phyloP scores from a whole-genome alignment of 495 filamentous ascomycete genomes.

The Penicillium arizonense region DNA sequence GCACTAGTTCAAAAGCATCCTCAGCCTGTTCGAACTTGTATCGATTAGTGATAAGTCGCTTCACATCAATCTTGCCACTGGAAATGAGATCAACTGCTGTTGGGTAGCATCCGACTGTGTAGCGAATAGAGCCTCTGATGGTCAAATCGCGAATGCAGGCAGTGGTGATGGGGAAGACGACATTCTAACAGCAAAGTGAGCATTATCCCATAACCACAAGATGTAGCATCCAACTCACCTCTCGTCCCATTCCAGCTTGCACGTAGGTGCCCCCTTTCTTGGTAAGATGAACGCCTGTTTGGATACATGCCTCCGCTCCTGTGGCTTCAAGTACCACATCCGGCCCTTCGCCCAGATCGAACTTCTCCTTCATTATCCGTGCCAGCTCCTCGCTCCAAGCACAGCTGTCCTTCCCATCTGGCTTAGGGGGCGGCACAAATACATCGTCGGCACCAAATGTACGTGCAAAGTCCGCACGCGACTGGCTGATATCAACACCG shows the following conservation, averaged over 20 bases:
- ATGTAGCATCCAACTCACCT: constrained; percentile 42
- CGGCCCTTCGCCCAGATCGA: constrained; percentile 53
- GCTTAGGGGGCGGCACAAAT: constrained; percentile 51
- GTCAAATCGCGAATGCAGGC: constrained; percentile 79
- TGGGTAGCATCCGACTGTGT: constrained; percentile 73
- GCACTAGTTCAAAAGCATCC: constrained; percentile 74
- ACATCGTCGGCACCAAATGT: constrained; percentile 64
- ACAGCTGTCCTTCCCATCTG: constrained; percentile 21
- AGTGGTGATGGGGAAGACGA: constrained; percentile 81
- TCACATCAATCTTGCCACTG: constrained; percentile 65
- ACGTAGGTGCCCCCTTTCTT: constrained; percentile 77
- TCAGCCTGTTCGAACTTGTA: constrained; percentile 75
- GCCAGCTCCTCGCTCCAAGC: constrained; percentile 63
- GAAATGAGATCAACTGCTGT: constrained; percentile 71
- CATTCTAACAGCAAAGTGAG: constrained; percentile 43
- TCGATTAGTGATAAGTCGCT: constrained; percentile 65
- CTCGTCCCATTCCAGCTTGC: constrained; percentile 80
- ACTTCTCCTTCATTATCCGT: constrained; percentile 47
- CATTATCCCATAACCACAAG: neutral
- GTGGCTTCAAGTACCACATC: constrained; percentile 83
- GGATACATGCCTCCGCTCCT: constrained; percentile 77
- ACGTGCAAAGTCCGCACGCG: constrained; percentile 67
- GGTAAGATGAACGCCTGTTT: constrained; percentile 67
- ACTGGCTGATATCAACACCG: constrained; percentile 71
- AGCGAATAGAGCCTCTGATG: constrained; percentile 79